Evolutionary conservation across 208 protist species (phyloP).

Genomic region (Leishmania aethiopica): DNA sequence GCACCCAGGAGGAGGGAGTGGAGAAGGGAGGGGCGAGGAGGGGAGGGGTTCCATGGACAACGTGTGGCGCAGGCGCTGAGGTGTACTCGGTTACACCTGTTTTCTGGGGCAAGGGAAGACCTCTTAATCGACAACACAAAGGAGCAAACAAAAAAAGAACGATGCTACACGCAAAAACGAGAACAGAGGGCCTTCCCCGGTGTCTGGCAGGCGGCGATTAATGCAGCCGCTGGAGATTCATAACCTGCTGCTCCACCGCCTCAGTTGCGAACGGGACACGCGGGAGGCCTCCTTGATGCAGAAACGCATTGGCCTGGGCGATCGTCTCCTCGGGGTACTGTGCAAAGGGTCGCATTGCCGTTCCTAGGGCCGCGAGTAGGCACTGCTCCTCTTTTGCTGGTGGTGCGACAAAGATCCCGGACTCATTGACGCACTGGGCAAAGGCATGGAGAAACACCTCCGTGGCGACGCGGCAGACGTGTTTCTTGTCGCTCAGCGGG

Average conservation of each 20-base stretch:
- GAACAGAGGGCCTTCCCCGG: too few relatives aligned
- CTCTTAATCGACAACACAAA: not conserved
- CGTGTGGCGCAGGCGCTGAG: not conserved
- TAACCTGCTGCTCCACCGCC: conserved; percentile 39
- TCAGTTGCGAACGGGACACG: conserved; percentile 33
- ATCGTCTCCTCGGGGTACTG: conserved; percentile 15
- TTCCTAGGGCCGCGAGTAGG: not conserved
- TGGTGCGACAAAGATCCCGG: conserved; percentile 7
- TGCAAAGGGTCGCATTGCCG: not conserved
- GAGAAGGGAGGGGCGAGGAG: not conserved
- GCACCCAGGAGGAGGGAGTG: not conserved
- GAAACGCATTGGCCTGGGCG: not conserved
- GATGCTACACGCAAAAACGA: not conserved
- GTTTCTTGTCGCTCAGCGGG: not conserved
- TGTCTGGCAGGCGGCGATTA: conserved; percentile 13
- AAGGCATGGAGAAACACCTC: conserved; percentile 10
- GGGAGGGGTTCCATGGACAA: not conserved
- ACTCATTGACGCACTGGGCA: conserved; percentile 1
- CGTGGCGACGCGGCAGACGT: conserved; percentile 16
- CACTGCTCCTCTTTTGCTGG: conserved; percentile 24
- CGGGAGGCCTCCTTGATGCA: conserved; percentile 35
- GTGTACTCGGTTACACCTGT: not conserved
- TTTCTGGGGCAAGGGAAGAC: not conserved
- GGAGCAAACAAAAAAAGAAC: not conserved
- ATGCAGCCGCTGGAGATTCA: conserved; percentile 54